These are phyloP conservation scores for Vitis amurensis DNA, from an alignment of 164 flowering plant genomes.

Conservation along the genomic window DNA sequence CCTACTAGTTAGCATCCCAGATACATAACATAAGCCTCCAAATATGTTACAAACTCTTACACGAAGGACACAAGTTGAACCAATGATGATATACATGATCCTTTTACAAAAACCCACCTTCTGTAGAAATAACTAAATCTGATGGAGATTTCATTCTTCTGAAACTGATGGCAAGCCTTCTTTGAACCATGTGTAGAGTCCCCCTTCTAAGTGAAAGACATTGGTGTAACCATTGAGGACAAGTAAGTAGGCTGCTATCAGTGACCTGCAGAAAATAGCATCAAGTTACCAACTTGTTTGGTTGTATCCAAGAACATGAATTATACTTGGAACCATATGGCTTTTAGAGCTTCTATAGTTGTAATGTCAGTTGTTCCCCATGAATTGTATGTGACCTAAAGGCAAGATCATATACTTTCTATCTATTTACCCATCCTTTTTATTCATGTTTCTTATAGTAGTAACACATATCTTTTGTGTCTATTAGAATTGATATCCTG, in stretches of 20 bases:
- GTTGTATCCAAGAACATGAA: no score
- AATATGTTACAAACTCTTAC: not conserved
- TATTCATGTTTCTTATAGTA: no score
- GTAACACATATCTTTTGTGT: no score
- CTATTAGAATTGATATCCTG: no score
- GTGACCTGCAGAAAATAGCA: constrained; percentile 58
- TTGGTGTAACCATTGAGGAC: constrained; percentile 85
- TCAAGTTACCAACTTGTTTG: not conserved
- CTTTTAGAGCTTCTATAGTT: not conserved
- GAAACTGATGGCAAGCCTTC: constrained; percentile 65
- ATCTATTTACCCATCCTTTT: no score
- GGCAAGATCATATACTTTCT: no score
- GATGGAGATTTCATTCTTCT: constrained; percentile 49
- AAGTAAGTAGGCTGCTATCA: constrained; percentile 91
- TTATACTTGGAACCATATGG: no score
- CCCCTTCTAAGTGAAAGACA: constrained; percentile 89
- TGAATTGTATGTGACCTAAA: no score
- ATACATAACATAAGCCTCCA: not conserved
- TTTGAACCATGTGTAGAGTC: constrained; percentile 82
- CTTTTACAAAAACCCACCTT: constrained; percentile 11
- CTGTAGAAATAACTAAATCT: not conserved
- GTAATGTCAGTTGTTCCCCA: no score
- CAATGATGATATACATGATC: constrained; percentile 2
- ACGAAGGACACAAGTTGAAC: not conserved
- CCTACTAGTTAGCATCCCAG: not conserved